These are phyloP conservation scores for Ophiognomonia clavigignenti-juglandacearum DNA, from an alignment of 2,329 filamentous ascomycete species.

Conservation along the genomic window DNA sequence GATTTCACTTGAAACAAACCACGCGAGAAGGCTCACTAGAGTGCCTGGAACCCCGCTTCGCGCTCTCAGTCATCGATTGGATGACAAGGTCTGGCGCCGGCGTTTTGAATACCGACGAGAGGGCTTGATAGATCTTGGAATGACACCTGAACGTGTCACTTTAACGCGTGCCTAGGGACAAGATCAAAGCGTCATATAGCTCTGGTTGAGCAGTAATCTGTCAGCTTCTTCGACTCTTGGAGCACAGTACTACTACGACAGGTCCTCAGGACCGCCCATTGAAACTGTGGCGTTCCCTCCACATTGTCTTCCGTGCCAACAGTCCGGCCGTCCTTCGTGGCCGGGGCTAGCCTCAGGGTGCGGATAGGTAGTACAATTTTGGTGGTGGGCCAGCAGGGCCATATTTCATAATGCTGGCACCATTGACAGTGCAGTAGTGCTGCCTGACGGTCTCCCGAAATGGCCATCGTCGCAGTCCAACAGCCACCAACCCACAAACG, in stretches of 20 bases:
- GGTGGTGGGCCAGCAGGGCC: too few relatives aligned
- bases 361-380: too few relatives aligned
- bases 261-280: too few relatives aligned
- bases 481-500: too few relatives aligned
- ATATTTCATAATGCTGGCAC: too few relatives aligned
- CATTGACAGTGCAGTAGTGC: background rate
- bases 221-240: background rate
- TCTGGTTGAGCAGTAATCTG: background rate
- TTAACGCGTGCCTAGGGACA: too few relatives aligned
- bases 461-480: background rate
- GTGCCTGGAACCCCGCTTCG: background rate
- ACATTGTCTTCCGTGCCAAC: too few relatives aligned
- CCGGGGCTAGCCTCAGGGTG: too few relatives aligned
- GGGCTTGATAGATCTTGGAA: conserved; percentile 1
- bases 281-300: too few relatives aligned
- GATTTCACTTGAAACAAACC: conserved; percentile 8
- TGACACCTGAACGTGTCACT: background rate
- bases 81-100: background rate
- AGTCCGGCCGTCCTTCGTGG: too few relatives aligned
- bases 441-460: background rate
- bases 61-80: conserved; percentile 7
- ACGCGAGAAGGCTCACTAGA: background rate
- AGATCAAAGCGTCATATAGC: too few relatives aligned
- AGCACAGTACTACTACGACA: too few relatives aligned
- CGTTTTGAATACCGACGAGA: conserved; percentile 14